Conservation (phyloP, 495 filamentous ascomycete genomes). For the Beverwykella pulmonaria region DNA sequence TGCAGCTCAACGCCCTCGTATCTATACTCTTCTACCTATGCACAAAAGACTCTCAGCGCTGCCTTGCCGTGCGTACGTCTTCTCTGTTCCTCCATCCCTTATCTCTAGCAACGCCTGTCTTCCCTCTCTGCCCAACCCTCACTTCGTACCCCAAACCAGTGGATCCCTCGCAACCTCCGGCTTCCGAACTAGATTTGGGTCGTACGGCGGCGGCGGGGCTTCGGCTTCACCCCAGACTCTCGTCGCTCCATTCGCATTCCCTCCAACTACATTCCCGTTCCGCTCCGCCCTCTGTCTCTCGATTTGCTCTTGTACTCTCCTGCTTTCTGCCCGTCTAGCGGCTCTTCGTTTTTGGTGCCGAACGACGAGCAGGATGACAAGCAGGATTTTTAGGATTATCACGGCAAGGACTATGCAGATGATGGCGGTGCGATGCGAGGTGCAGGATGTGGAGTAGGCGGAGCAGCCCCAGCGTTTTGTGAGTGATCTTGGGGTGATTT, state of each 20-base stretch:
- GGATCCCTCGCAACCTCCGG: not conserved
- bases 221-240: too few species aligned
- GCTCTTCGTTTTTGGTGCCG: slow-evolving; percentile 8
- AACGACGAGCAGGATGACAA: slow-evolving; percentile 14
- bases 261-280: too few species aligned
- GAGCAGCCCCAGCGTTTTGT: slow-evolving; percentile 6
- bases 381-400: slow-evolving; percentile 8
- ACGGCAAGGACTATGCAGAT: slow-evolving; percentile 14
- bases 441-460: slow-evolving; percentile 18
- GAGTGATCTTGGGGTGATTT: not conserved
- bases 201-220: not conserved
- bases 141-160: not conserved
- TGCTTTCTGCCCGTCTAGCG: not conserved
- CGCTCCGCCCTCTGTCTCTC: not conserved
- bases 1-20: not conserved
- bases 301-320: not conserved
- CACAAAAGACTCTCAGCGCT: too few species aligned
- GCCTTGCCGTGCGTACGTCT: too few species aligned
- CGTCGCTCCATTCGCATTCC: not conserved
- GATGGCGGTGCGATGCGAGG: slow-evolving; percentile 13
- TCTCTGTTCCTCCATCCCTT: too few species aligned
- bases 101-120: too few species aligned
- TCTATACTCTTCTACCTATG: too few species aligned
- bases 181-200: not conserved
- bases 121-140: not conserved